Evolutionary conservation across 768 basidiomycete genomes (phyloP), one percentile per base, ranked within the genome.

Genomic region (Roridomyces roridus): DNA sequence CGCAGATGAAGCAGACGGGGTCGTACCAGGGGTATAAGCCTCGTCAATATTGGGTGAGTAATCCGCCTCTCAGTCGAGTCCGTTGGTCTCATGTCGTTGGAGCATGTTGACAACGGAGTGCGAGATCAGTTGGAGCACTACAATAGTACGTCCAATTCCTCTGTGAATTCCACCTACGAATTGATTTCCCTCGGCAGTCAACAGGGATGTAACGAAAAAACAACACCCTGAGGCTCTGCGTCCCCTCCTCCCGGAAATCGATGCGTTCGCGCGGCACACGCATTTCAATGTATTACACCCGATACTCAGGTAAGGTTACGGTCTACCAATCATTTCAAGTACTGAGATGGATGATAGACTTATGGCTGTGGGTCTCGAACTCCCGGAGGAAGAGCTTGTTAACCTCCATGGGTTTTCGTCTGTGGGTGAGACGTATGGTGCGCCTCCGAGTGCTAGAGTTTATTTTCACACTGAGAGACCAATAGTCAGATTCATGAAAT

Each of bases 401-500:
- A 69, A 84, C 20, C 63, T 77, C 39, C 84, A 85, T 55, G 70
- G 69, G 2, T 84, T 72, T 48, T 71, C 78, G 12, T 74, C 66
- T 4, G 58, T 71, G 7, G 75, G 78, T 2, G 80, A 80, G 60
- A 77, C 78, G 0, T 78, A 72, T 34, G 74, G 81, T 82, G 55
- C 6, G 8, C 2, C 17, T 46, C 6, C 12, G 23, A n/a, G n/a
- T n/a, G n/a, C n/a, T n/a, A n/a, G n/a, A n/a, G 12, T 10, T 20
- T 6, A 15, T 31, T 31, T 37, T 15, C 29, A 49, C 41, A 10
- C 15, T 50, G 26, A 51, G n/a, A n/a, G n/a, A n/a, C n/a, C n/a
- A n/a, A n/a, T n/a, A 87, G 86, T 82, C 8, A 77, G 86, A 42
- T 86, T 82, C 67, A 86, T 87, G 84, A 86, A 87, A 72, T 88